Conservation (phyloP, 106 monocot species). For the Apostasia shenzhenica region DNA sequence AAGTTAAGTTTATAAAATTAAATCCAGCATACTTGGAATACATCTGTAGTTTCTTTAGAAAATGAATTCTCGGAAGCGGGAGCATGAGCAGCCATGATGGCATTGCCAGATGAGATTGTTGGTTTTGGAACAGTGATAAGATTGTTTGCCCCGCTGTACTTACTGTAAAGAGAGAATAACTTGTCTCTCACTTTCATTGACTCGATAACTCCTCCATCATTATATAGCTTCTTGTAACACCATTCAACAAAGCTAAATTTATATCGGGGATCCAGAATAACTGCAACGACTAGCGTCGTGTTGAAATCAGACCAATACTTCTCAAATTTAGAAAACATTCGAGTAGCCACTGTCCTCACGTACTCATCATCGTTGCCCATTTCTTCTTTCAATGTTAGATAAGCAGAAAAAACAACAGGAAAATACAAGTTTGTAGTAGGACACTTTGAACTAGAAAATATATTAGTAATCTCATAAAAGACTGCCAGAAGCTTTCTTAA, state of each 20-base stretch:
- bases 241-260: conserved; percentile 12
- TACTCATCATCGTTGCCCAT: conserved; percentile 6
- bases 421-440: conserved; percentile 16
- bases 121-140: background rate
- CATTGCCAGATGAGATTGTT: background rate
- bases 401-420: conserved; percentile 6
- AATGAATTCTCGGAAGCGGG: conserved; percentile 7
- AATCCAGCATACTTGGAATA: conserved; percentile 3
- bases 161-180: conserved; percentile 8
- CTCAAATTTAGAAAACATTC: conserved; percentile 4
- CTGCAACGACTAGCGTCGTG: background rate
- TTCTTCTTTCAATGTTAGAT: conserved; percentile 3
- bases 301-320: conserved; percentile 9
- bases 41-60: conserved; percentile 10
- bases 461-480: conserved; percentile 7
- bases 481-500: conserved; percentile 2
- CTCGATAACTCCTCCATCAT: conserved; percentile 1
- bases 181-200: conserved; percentile 4
- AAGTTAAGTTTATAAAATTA: background rate
- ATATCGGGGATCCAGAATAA: conserved; percentile 16
- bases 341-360: background rate
- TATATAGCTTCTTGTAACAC: conserved; percentile 10
- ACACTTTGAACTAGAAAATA: conserved; percentile 8
- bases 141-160: conserved; percentile 3
- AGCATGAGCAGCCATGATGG: background rate